These are phyloP conservation scores for Raphanus sativus DNA, from an alignment of 345 rosid species.

Conservation along the genomic window DNA sequence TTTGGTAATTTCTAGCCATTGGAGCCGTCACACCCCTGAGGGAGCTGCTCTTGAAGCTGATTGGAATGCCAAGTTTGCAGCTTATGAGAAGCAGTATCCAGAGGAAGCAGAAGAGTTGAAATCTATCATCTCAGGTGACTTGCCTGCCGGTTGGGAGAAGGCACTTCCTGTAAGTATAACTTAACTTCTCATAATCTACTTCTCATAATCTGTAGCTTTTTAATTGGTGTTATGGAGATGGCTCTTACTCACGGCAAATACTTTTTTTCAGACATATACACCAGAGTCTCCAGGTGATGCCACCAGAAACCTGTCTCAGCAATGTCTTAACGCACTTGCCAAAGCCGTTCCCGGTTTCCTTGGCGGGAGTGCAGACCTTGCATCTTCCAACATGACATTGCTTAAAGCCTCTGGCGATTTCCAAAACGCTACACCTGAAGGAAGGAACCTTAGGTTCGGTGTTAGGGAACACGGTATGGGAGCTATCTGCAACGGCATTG, in stretches of 20 bases:
- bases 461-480: constrained; percentile 99
- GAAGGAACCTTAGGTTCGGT: constrained; percentile 85
- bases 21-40: constrained; percentile 76
- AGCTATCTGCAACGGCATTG: constrained; percentile 91
- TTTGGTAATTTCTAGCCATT: constrained; percentile 55
- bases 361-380: constrained; percentile 98
- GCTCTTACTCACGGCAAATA: neutral
- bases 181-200: neutral
- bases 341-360: constrained; percentile 83
- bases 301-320: constrained; percentile 90
- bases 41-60: constrained; percentile 84
- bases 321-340: constrained; percentile 77
- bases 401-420: constrained; percentile 83
- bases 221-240: neutral
- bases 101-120: constrained; percentile 91
- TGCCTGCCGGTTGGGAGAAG: constrained; percentile 91
- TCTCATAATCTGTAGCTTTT: neutral
- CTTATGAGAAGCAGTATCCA: constrained; percentile 77
- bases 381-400: constrained; percentile 96
- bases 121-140: constrained; percentile 65
- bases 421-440: constrained; percentile 88
- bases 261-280: constrained; percentile 61
- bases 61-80: constrained; percentile 88
- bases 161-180: constrained; percentile 88
- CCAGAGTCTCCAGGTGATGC: constrained; percentile 91